These are phyloP conservation scores for Wallemia hederae DNA, from an alignment of 1,284 basidiomycete genomes.

Conservation along the genomic window DNA sequence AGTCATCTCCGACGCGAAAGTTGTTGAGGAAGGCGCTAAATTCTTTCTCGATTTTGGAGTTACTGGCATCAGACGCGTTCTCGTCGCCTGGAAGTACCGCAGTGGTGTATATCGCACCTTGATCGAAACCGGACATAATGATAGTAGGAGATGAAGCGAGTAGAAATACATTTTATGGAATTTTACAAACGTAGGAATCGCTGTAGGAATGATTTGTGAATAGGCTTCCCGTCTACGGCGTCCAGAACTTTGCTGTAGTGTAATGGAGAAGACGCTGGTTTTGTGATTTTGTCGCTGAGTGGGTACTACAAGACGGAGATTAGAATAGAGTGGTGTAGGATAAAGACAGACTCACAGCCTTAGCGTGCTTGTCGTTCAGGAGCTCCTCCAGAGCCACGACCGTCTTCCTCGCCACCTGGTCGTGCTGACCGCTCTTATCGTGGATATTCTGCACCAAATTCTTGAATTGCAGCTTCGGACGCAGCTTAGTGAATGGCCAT, in stretches of 20 bases:
- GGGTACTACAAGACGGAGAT: not conserved
- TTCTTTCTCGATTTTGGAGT: conserved; percentile 35
- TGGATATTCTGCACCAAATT: conserved; percentile 17
- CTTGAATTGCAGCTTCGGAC: conserved; percentile 39
- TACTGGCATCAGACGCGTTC: conserved; percentile 26
- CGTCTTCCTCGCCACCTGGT: not conserved
- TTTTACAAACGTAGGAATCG: not conserved
- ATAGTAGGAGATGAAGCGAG: not conserved
- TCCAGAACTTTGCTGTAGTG: not conserved
- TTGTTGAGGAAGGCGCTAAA: conserved; percentile 58
- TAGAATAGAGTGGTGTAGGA: not conserved
- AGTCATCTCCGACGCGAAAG: conserved; percentile 62
- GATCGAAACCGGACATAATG: conserved; percentile 36
- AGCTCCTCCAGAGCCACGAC: not conserved
- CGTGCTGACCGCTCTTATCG: not conserved
- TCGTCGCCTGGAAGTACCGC: conserved; percentile 30
- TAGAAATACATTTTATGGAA: not conserved
- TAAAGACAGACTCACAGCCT: not conserved
- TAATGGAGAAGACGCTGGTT: not conserved
- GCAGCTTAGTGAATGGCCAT: not conserved
- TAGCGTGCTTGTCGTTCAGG: not conserved
- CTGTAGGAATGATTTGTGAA: not conserved
- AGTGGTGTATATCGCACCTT: conserved; percentile 45
- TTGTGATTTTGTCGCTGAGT: not conserved
- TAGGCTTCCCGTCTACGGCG: not conserved